phyloP scores from a whole-genome alignment of 768 basidiomycete genomes.

The Mycena filopes region DNA sequence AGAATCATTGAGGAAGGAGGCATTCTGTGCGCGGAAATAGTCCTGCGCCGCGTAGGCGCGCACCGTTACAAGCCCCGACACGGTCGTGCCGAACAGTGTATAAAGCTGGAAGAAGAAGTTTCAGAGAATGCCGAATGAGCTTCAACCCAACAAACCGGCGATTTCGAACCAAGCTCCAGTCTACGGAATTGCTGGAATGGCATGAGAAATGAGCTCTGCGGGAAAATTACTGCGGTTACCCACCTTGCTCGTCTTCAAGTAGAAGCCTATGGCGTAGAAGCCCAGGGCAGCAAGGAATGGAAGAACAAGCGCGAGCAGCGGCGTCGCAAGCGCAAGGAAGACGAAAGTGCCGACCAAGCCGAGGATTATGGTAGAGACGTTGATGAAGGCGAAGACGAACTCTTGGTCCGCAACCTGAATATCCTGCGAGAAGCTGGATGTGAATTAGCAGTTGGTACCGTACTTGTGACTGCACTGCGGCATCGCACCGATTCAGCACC shows the following conservation, averaged over 20 bases:
- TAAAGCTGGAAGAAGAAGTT: constrained; percentile 6
- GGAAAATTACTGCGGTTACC: background rate
- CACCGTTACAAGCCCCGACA: constrained; percentile 21
- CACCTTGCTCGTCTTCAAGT: constrained; percentile 31
- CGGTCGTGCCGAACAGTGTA: constrained; percentile 22
- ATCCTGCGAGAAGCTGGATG: constrained; percentile 26
- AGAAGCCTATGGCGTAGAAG: constrained; percentile 10
- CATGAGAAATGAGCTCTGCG: background rate
- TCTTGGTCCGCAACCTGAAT: constrained; percentile 23
- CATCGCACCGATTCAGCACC: constrained; percentile 24
- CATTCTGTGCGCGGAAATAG: constrained; percentile 21
- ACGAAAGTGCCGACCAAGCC: constrained; percentile 13
- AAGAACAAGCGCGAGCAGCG: constrained; percentile 16
- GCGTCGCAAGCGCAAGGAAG: constrained; percentile 21
- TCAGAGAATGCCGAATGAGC: background rate
- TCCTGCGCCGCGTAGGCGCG: constrained; percentile 3
- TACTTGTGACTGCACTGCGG: too few relatives aligned
- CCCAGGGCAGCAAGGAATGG: constrained; percentile 16
- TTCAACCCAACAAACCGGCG: constrained; percentile 13
- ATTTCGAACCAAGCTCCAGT: constrained; percentile 24
- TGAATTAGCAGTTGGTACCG: too few relatives aligned
- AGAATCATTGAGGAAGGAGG: constrained; percentile 19
- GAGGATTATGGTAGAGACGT: constrained; percentile 13
- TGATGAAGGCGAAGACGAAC: constrained; percentile 24
- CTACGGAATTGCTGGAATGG: constrained; percentile 24